Percentiles rank a stretch among this genome's conserved stretches.
These are phyloP conservation scores for Bipolaris sorokiniana DNA, from an alignment of 2,329 filamentous ascomycete genomes.

Conservation along the genomic window DNA sequence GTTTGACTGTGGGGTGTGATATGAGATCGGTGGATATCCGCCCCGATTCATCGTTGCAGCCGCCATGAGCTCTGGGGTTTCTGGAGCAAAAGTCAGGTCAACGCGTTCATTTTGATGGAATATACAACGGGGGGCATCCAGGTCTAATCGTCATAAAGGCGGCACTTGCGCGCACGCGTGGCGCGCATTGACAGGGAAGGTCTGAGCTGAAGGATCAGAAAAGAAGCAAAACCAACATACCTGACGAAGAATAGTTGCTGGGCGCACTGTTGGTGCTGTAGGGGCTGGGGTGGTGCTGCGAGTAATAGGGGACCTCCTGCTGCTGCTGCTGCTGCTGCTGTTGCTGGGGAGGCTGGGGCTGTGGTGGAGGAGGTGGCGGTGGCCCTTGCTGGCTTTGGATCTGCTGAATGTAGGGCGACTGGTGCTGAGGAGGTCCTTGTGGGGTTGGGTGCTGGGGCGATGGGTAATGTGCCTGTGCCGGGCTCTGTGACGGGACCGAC, in stretches of 20 bases:
- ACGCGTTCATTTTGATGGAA: slow-evolving; percentile 11
- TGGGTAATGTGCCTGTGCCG: slow-evolving; percentile 66
- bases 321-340: slow-evolving; percentile 61
- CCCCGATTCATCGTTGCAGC: slow-evolving; percentile 69
- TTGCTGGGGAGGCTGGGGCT: slow-evolving; percentile 42
- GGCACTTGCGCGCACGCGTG: slow-evolving; percentile 11
- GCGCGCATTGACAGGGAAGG: slow-evolving; percentile 15
- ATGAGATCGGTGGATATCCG: slow-evolving; percentile 79
- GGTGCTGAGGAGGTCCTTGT: slow-evolving; percentile 57
- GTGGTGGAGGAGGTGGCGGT: slow-evolving; percentile 56
- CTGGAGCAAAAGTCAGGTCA: slow-evolving; percentile 64
- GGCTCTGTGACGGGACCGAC: slow-evolving; percentile 64
- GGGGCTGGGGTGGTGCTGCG: slow-evolving; percentile 79
- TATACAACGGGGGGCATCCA: slow-evolving; percentile 10
- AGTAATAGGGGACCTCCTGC: slow-evolving; percentile 74
- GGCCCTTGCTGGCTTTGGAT: slow-evolving; percentile 67
- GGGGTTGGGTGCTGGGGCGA: slow-evolving; percentile 69
- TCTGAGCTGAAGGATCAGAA: slow-evolving; percentile 3
- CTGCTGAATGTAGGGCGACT: slow-evolving; percentile 69
- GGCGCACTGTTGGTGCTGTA: slow-evolving; percentile 84
- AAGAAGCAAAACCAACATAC: slow-evolving; percentile 37
- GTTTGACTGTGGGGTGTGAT: slow-evolving; percentile 94
- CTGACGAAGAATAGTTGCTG: slow-evolving; percentile 82
- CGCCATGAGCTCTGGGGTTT: slow-evolving; percentile 74
- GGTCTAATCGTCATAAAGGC: slow-evolving; percentile 14